Evolutionary conservation across 2,329 filamentous ascomycete genomes (phyloP).

Genomic region (Dendrostoma leiphaemia): DNA sequence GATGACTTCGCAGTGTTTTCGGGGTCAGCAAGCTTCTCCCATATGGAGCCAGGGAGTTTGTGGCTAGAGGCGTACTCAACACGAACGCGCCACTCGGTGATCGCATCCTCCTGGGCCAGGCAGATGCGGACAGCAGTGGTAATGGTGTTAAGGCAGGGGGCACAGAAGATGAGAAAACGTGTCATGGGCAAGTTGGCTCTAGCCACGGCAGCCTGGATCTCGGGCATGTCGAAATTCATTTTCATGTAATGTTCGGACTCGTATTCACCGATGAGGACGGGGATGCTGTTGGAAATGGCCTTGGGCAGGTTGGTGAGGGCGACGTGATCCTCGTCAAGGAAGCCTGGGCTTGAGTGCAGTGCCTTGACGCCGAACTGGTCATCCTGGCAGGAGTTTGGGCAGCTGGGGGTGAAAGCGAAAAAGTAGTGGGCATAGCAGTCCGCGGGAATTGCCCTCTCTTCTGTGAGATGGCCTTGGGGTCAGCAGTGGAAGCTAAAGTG

Average conservation of each 20-base stretch:
- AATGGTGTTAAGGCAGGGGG: conserved; percentile 6
- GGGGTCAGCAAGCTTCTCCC: background rate
- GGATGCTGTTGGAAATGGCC: background rate
- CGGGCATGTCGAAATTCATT: background rate
- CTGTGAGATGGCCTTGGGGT: background rate
- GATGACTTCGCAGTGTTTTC: background rate
- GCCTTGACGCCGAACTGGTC: conserved; percentile 6
- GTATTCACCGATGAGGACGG: background rate
- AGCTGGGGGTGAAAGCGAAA: conserved; percentile 9
- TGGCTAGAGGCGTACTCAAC: conserved; percentile 3
- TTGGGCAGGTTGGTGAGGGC: background rate
- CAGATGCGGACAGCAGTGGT: conserved; percentile 7
- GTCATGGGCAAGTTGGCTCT: background rate
- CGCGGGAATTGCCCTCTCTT: too few species aligned
- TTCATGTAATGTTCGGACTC: background rate
- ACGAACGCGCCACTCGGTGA: conserved; percentile 5
- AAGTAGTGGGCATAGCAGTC: background rate
- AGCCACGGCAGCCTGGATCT: background rate
- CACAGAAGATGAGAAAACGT: conserved; percentile 2
- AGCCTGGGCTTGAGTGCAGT: background rate
- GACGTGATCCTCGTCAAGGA: background rate
- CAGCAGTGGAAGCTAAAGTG: background rate
- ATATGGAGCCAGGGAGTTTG: background rate
- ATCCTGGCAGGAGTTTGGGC: background rate
- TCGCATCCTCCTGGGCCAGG: background rate